These are phyloP conservation scores for Syncephalastrum sp. DNA, from an alignment of 371 early-diverging fungal genomes.

Conservation along the genomic window DNA sequence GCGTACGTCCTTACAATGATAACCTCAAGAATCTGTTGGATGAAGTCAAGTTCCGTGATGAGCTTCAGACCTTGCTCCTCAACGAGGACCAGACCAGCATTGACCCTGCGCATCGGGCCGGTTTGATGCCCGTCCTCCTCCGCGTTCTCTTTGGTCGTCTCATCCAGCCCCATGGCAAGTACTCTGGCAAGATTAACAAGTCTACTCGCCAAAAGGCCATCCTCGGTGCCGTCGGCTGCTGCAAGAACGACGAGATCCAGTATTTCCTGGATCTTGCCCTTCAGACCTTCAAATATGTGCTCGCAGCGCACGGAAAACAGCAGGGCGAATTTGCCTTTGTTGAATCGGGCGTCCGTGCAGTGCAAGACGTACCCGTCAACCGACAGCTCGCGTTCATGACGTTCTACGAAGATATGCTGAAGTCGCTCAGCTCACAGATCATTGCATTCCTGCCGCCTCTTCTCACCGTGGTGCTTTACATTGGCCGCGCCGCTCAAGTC, in stretches of 20 bases:
- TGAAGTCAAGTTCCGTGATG: constrained; percentile 89
- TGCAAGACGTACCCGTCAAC: constrained; percentile 51
- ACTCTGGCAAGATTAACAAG: constrained; percentile 54
- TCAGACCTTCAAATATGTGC: constrained; percentile 63
- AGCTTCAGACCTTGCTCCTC: constrained; percentile 73
- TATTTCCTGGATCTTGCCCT: constrained; percentile 79
- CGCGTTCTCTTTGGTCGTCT: constrained; percentile 91
- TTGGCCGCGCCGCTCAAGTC: constrained; percentile 57
- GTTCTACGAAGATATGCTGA: constrained; percentile 77
- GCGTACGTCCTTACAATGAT: constrained; percentile 71
- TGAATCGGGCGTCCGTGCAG: constrained; percentile 19
- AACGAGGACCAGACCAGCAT: constrained; percentile 51
- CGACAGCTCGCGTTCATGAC: constrained; percentile 81
- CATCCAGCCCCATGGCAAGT: constrained; percentile 65
- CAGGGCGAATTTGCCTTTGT: constrained; percentile 21
- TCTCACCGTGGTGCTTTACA: constrained; percentile 68
- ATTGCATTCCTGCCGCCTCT: constrained; percentile 69
- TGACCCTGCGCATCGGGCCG: constrained; percentile 64
- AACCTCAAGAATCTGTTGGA: constrained; percentile 74
- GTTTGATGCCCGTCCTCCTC: constrained; percentile 72
- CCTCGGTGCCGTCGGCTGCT: constrained; percentile 70
- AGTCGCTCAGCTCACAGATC: constrained; percentile 73
- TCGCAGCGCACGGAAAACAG: constrained; percentile 30
- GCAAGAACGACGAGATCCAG: constrained; percentile 64
- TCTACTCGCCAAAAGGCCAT: constrained; percentile 72